Evolutionary conservation across 2,329 filamentous ascomycete genomes (phyloP), one percentile per base, ranked within the genome.

Genomic region (Colletotrichum sp.): DNA sequence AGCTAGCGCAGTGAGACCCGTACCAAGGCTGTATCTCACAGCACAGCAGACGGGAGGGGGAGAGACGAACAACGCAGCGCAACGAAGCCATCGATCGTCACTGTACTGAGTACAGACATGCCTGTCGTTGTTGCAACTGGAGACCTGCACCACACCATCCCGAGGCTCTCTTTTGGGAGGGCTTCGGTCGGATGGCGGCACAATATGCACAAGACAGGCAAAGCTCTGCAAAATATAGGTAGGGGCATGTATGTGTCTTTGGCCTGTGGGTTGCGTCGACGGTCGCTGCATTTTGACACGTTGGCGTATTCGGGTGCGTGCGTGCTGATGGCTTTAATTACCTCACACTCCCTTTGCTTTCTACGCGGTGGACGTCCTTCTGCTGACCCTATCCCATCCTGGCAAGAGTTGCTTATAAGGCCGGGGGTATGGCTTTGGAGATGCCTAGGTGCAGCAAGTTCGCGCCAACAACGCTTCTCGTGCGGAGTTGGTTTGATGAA

Each of bases 321-420:
- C 71, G 28, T 75, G 75, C 72, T 75, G 71, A 67, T 75, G 75
- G 59, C 67, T 76, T 71, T 77, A 75, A 67, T 67, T 68, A 77
- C 65, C 71, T 66, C 49, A 67, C 49, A 67, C 28, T 55, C 39
- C 71, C 59, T 74, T 24, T 32, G n/a, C 44, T 18, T 18, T 57
- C 30, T 52, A 52, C 18, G 44, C 49, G n/a, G 39, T 30, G 24
- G 52, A 28, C 32, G 15, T 34, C 36, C 57, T 34, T 44, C 34
- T 55, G 28, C 52, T 24, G 32, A 26, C 66, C 32, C 57, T 36
- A 52, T 52, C 59, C 18, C 59, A 62, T 57, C 18, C 69, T 71
- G 60, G n/a, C 59, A 62, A 16, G 49, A 59, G 52, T 60, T 34
- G 21, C 28, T 62, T 39, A 34, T 52, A 39, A 67, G 24, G n/a